phyloP scores from a whole-genome alignment of 306 rosid genomes.

The Echinosophora koreensis region DNA sequence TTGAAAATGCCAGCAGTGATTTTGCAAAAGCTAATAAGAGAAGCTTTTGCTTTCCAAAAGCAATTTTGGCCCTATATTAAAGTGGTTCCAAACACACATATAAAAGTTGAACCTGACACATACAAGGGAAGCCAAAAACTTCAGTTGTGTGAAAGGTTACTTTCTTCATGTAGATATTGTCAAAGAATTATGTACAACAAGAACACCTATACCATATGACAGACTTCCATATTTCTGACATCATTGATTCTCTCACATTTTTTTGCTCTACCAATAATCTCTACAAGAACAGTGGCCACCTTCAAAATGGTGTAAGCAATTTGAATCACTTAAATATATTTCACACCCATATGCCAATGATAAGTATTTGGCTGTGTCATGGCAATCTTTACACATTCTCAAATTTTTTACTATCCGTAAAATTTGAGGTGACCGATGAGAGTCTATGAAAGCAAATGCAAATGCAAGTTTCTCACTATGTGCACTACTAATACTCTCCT shows the following conservation, averaged over 20 bases:
- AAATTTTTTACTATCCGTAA: slow-evolving; percentile 77
- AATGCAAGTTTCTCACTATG: slow-evolving; percentile 87
- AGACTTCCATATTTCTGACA: slow-evolving; percentile 31
- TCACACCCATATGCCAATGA: slow-evolving; percentile 77
- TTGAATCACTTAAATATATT: slow-evolving; percentile 72
- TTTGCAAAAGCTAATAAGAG: no score
- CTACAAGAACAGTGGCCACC: slow-evolving; percentile 89
- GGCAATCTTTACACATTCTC: slow-evolving; percentile 87
- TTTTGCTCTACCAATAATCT: slow-evolving; percentile 79
- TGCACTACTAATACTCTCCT: slow-evolving; percentile 60
- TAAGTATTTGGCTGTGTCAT: slow-evolving; percentile 76
- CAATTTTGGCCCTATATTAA: no score
- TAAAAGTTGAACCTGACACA: slow-evolving; percentile 20
- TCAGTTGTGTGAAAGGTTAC: slow-evolving; percentile 19
- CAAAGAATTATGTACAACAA: slow-evolving; percentile 35
- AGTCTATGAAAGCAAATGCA: slow-evolving; percentile 75
- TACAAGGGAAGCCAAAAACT: slow-evolving; percentile 4
- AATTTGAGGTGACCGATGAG: slow-evolving; percentile 51
- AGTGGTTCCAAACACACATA: no score
- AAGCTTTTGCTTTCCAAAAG: no score
- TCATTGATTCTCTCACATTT: slow-evolving; percentile 30
- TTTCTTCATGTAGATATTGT: slow-evolving; percentile 6
- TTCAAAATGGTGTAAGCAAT: slow-evolving; percentile 82
- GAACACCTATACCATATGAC: slow-evolving; percentile 33
- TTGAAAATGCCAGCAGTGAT: no score